These are phyloP conservation scores for Austroboletus olivaceoglutinosus DNA, from an alignment of 1,284 basidiomycete species.

Conservation along the genomic window DNA sequence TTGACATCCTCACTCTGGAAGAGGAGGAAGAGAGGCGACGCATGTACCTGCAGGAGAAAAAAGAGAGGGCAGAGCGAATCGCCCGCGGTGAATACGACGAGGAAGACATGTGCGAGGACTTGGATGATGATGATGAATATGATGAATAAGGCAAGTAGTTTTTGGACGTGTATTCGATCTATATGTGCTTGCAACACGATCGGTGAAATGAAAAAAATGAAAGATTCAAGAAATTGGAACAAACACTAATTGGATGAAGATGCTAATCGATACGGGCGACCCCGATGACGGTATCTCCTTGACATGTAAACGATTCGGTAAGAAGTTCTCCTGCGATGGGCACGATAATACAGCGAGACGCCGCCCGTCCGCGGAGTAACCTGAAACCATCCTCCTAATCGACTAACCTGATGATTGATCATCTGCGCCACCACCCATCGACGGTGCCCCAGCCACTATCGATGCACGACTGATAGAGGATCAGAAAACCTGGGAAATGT, in stretches of 20 bases:
- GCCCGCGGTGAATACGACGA: slow-evolving; percentile 10
- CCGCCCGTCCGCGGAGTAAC: no score
- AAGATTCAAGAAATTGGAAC: not conserved
- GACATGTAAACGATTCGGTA: no score
- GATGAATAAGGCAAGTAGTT: slow-evolving; percentile 3
- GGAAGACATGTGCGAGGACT: not conserved
- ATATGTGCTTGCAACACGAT: no score
- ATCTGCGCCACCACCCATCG: no score
- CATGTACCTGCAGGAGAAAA: slow-evolving; percentile 6
- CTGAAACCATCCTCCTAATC: no score
- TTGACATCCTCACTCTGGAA: slow-evolving; percentile 19
- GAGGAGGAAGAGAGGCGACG: slow-evolving; percentile 12
- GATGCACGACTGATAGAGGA: no score
- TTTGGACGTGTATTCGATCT: no score
- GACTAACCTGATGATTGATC: no score
- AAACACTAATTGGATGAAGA: not conserved
- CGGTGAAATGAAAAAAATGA: no score
- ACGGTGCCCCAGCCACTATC: no score
- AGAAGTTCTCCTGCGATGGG: not conserved
- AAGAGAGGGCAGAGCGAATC: slow-evolving; percentile 9
- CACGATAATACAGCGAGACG: no score
- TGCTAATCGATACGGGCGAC: not conserved
- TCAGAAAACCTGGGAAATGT: no score
- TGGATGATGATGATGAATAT: not conserved
- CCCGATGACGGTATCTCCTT: not conserved